Base-by-base conservation (phyloP, 306 rosid genomes). In the Ceratonia siliqua region DNA sequence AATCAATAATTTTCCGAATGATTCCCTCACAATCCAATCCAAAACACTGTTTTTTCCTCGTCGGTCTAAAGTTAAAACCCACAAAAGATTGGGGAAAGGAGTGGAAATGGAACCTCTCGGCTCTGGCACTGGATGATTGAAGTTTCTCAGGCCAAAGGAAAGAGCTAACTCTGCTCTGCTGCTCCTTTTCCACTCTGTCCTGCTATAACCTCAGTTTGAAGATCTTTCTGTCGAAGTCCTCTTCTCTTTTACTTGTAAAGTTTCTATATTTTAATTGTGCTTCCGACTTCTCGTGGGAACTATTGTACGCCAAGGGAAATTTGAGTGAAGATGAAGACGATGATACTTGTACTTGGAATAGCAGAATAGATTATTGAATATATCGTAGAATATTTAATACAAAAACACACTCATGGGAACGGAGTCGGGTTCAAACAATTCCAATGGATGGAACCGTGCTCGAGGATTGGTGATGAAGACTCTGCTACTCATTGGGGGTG, bases 401-500 rank as follows among this genome's bases (percentile, higher is more conserved):
- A 21, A 4, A 6, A 18, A 32, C 24, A 12, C 6, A 30, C 12
- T 9, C 20, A 90, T 88, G 96, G 85, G 77, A 32, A 72, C 64
- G 48, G 87, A 73, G 68, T 69, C 85, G 42, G 85, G 82, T 41
- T 75, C 84, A 42, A 28, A 52, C 55, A 45, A 64, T 58, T 70
- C 88, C 8, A 72, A 77, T 27, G 95, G 89, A 25, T 84, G 87
- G 92, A 61, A 83, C 82, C 65, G 82, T 84, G 89, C 82, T 28
- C 85, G 89, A 18, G 96, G 98, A 2, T 73, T 91, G 56, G 89
- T 87, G 13, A 69, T 83, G 53, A 93, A 93, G 79, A 81, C 89
- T 53, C 72, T 93, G 56, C 67, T 91, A 7, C 82, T 93, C 28
- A 71, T 91, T 6, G 98, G 98, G n/a, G 97, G 98, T 8, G 97